Evolutionary conservation across 176 grass and related monocot species (phyloP), one percentile per base, ranked within the genome.

Genomic region (Guadua angustifolia): DNA sequence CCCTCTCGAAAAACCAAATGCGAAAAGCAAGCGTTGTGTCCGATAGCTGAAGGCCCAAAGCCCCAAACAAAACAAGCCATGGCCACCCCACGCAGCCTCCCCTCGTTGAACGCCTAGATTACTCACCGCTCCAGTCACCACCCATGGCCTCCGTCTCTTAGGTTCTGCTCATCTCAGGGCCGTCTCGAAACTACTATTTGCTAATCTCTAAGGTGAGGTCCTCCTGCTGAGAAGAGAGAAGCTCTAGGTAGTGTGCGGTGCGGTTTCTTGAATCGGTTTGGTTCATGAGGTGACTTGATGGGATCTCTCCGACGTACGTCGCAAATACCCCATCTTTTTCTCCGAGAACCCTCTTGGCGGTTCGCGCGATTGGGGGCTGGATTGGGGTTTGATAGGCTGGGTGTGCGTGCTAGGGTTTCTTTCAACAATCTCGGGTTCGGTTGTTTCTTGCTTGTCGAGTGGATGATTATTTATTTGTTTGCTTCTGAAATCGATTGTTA

Each of bases 241-340:
- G 43, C 77, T 79, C 17, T 5, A 0, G n/a, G 5, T 6, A 10
- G 38, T 35, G 4, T 19, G 5, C 5, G 58, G 4, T 19, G 5
- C 5, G 58, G 7, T 50, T 66, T 79, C 17, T 35, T 39, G 43
- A 36, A 60, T 19, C 39, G 18, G 9, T 22, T 16, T 49, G 40
- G 22, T 49, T n/a, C 43, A 29, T 19, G 76, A 59, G 44, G 21
- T 44, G 68, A 47, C n/a, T 25, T 16, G 39, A 10, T 46, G 68
- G 43, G 40, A 16, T 49, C 25, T 79, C 77, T 33, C 24, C 19
- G 53, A 25, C 77, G 9, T 56, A 1, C 75, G 43, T 25, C 77
- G 44, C 59, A 79, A 79, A 65, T 50, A 45, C 26, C 77, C 33
- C 25, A 62, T 35, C 39, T 79, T 79, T 79, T 22, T 45, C 11